Evolutionary conservation across 495 filamentous ascomycete genomes (phyloP), one percentile per base, ranked within the genome.

Genomic region (Darksidea phi): DNA sequence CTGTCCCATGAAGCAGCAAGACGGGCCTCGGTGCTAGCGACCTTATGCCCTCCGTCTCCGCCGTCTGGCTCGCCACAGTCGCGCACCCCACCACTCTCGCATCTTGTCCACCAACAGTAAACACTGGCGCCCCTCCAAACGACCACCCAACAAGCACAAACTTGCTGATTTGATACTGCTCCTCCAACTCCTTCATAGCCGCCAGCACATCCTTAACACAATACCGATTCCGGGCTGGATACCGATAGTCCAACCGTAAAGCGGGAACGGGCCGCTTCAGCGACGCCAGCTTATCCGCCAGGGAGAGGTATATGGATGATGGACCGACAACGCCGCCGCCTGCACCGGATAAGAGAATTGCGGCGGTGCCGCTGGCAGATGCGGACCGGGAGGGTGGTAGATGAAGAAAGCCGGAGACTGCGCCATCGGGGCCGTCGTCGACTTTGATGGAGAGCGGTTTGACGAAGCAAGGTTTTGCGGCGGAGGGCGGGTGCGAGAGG

Each of bases 121-220:
- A 76, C 20, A 73, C 76, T 0, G 73, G 72, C 37, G 74, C 73
- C 26, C 75, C 70, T 20, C 77, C 75, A 47, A 79, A 80, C 11
- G 72, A 77, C 76, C 77, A 80, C 18, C 77, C 77, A 0, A 78
- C 69, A 2, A 80, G 48, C 23, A 78, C 72, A 62, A 77, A 79
- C 25, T 67, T 66, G n/a, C 53, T 59, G 0, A 74, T 58, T 6
- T 53, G 57, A 57, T 74, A 75, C n/a, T 64, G 18, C 15, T 70
- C 66, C 21, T 69, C 49, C 11, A 80, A 69, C 48, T 74, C 74
- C 25, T 72, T 59, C 72, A 79, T 73, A n/a, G 65, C 62, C 0
- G 77, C 73, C 23, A 54, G 28, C 0, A 76, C 68, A 55, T 80
- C 78, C 2, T 59, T n/a, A 11, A 68, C 59, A 66, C 75, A 77